Conservation (phyloP, 1,139 yeast species). For the Geotrichum reessii region DNA sequence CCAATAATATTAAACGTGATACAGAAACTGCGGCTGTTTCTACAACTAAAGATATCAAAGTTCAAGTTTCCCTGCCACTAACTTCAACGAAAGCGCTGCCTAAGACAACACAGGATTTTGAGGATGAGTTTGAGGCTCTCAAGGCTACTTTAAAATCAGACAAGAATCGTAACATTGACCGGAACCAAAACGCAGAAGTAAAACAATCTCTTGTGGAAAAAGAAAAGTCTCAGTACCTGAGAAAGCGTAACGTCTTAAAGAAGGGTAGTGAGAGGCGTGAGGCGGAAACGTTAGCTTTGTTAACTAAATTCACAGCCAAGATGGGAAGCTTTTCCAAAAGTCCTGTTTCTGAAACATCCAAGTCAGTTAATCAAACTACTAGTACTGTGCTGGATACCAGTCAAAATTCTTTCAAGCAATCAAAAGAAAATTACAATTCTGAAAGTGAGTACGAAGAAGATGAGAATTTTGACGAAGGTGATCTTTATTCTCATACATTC, state of each 20-base stretch:
- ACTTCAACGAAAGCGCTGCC: not conserved
- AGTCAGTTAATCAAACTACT: not conserved
- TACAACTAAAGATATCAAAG: not conserved
- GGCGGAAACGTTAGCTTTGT: slow-evolving; percentile 14
- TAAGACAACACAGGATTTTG: slow-evolving; percentile 4
- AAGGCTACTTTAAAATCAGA: not conserved
- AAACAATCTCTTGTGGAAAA: not conserved
- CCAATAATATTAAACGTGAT: not conserved
- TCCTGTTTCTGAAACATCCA: not conserved
- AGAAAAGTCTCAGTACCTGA: slow-evolving; percentile 2
- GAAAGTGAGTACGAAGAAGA: not conserved
- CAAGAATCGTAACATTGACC: not conserved
- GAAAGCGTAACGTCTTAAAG: not conserved
- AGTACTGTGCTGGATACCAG: not conserved
- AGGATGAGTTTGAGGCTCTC: slow-evolving; percentile 4
- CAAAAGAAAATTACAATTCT: not conserved
- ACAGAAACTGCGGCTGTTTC: not conserved
- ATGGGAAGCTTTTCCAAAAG: not conserved
- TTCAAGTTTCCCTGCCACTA: not conserved
- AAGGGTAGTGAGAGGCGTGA: slow-evolving; percentile 14
- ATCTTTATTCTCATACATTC: slow-evolving; percentile 7
- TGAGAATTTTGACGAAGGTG: slow-evolving; percentile 5
- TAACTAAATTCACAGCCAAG: slow-evolving; percentile 11
- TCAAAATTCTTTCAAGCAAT: not conserved
- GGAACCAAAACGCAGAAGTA: not conserved